Evolutionary conservation across 345 rosid genomes (phyloP).

Genomic region (Leavenworthia alabamica): DNA sequence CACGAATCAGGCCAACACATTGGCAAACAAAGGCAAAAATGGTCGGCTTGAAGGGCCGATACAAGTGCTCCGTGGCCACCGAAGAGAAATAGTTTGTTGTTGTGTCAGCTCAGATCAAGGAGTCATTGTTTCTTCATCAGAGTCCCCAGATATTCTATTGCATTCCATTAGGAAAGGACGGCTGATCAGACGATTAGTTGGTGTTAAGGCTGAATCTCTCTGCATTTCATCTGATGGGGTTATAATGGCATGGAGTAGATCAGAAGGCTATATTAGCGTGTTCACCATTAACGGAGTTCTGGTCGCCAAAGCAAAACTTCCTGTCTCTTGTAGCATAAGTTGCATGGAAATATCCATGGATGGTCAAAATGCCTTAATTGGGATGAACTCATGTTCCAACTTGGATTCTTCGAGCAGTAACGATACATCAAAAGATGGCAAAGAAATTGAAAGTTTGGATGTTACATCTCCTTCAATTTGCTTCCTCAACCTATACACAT

Average conservation of each 20-base stretch:
- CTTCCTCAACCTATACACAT: conserved; percentile 69
- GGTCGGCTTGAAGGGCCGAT: conserved; percentile 80
- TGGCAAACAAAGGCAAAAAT: conserved; percentile 57
- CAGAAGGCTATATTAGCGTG: conserved; percentile 50
- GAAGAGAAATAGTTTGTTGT: conserved; percentile 59
- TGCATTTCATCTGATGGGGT: conserved; percentile 81
- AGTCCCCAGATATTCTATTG: conserved; percentile 63
- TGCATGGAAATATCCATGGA: conserved; percentile 85
- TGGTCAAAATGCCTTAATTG: conserved; percentile 70
- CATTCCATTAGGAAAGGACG: conserved; percentile 87
- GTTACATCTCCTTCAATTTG: conserved; percentile 70
- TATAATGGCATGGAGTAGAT: conserved; percentile 70
- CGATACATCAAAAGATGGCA: conserved; percentile 33
- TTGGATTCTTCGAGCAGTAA: conserved; percentile 19
- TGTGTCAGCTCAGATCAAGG: conserved; percentile 89
- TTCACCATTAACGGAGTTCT: conserved; percentile 69
- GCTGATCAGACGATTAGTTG: conserved; percentile 70
- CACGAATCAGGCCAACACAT: conserved; percentile 38
- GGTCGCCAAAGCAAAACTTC: conserved; percentile 60
- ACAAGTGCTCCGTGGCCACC: conserved; percentile 91
- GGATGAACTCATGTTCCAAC: conserved; percentile 46
- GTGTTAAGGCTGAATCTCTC: conserved; percentile 69
- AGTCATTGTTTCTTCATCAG: conserved; percentile 67
- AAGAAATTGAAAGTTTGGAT: conserved; percentile 41
- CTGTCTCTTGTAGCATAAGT: conserved; percentile 52